Percentiles rank a stretch among this genome's conserved stretches.
Conservation (phyloP, 2,329 filamentous ascomycete genomes). For the Paracoccidioides brasiliensis region DNA sequence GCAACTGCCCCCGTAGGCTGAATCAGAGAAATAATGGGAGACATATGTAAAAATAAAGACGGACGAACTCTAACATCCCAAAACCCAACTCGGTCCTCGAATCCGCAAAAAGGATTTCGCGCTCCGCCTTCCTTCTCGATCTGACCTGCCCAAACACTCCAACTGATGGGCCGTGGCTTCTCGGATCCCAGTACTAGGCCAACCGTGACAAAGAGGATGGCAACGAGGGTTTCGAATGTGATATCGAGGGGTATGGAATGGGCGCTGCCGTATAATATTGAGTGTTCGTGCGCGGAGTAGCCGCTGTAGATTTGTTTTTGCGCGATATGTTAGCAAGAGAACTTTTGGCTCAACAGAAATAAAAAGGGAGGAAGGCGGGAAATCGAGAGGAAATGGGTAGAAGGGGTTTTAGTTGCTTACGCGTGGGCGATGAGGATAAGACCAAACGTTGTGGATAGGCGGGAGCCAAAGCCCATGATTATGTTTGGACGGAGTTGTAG, state of each 20-base stretch:
- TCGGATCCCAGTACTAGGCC: slow-evolving; percentile 71
- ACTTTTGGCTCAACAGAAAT: neutral
- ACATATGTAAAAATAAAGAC: slow-evolving; percentile 1
- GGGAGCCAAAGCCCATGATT: slow-evolving; percentile 58
- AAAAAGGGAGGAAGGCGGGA: slow-evolving; percentile 5
- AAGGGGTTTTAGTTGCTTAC: slow-evolving; percentile 36
- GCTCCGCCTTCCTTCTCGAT: slow-evolving; percentile 54
- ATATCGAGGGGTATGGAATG: slow-evolving; percentile 68
- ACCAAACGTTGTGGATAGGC: slow-evolving; percentile 58
- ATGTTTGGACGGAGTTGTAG: neutral
- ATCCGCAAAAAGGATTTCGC: slow-evolving; percentile 63
- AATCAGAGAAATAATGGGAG: neutral
- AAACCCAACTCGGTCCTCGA: slow-evolving; percentile 76
- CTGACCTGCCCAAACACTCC: slow-evolving; percentile 61
- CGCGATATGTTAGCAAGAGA: neutral
- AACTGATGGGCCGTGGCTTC: slow-evolving; percentile 74
- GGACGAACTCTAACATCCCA: slow-evolving; percentile 64
- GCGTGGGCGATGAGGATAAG: slow-evolving; percentile 71
- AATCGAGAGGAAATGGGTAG: slow-evolving; percentile 6
- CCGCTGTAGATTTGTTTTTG: slow-evolving; percentile 44
- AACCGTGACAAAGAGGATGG: slow-evolving; percentile 65
- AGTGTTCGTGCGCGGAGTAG: slow-evolving; percentile 92
- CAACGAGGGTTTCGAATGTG: slow-evolving; percentile 68
- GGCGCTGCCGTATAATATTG: slow-evolving; percentile 52
- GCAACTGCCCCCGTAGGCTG: neutral